A percentile compares a stretch with the other conserved stretches of the same genome.
Conservation (phyloP, 352 stramenopile genomes). For the Phytophthora cryptogea region DNA sequence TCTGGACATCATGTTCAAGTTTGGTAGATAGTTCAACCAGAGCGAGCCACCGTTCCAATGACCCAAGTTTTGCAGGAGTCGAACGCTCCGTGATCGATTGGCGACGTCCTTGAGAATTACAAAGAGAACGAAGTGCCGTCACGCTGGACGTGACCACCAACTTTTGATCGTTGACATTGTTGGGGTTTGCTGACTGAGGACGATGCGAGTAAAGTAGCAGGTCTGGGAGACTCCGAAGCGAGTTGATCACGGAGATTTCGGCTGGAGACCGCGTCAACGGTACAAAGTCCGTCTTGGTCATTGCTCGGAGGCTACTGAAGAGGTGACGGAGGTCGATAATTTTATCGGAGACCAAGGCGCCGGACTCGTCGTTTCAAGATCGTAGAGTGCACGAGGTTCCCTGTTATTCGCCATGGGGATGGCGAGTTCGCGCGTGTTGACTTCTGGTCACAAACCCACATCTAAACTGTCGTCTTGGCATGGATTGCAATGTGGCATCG, state of each 20-base stretch:
- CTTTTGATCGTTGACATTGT: neutral
- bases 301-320: neutral
- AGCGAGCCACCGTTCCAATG: slow-evolving; percentile 30
- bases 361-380: slow-evolving; percentile 34
- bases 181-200: slow-evolving; percentile 23
- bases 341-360: slow-evolving; percentile 25
- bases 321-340: slow-evolving; percentile 16
- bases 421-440: slow-evolving; percentile 22
- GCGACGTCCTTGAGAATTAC: slow-evolving; percentile 7
- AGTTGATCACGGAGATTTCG: slow-evolving; percentile 33
- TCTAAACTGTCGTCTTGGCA: slow-evolving; percentile 13
- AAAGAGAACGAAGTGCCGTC: slow-evolving; percentile 28
- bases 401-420: slow-evolving; percentile 24
- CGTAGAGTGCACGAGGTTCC: neutral
- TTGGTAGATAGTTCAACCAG: slow-evolving; percentile 20
- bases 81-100: slow-evolving; percentile 14
- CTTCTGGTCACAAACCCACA: slow-evolving; percentile 4
- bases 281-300: slow-evolving; percentile 24
- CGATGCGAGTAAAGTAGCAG: slow-evolving; percentile 25
- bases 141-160: slow-evolving; percentile 24
- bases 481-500: slow-evolving; percentile 46
- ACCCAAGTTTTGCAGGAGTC: slow-evolving; percentile 3
- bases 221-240: slow-evolving; percentile 22
- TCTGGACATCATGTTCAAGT: slow-evolving; percentile 21
- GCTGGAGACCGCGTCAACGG: slow-evolving; percentile 30